Base-by-base conservation (phyloP, 2,329 filamentous ascomycete species). In the Xylaria sp. region DNA sequence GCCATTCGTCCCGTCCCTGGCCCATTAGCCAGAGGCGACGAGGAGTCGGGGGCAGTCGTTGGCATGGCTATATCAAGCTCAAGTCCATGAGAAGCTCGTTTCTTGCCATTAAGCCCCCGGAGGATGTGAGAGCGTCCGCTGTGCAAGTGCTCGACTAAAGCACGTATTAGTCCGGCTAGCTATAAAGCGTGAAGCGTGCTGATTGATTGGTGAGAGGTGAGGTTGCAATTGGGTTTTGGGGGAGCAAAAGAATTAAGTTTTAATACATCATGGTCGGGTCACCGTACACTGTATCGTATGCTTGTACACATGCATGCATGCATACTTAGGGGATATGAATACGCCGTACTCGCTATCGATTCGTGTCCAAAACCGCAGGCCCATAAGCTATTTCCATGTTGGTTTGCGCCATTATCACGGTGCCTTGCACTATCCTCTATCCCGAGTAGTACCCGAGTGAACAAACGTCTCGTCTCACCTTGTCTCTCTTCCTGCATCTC, bases 41-140 rank as follows among this genome's bases (percentile, higher is more conserved):
- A 15, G 21, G 40, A 21, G 54, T 41, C 54, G 41, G 41, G 35
- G 21, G 41, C 17, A n/a, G n/a, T 54, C 15, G n/a, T 54, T 11
- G 59, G 43, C 59, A 58, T 62, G 41, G 13, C 31, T 35, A 25
- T n/a, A 21, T 35, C 17, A 19, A 31, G 40, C 13, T 3, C n/a
- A 15, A 13, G 23, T 35, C 19, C 31, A 47, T 57, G 57, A 23
- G 17, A 35, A 49, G 29, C 49, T 35, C 25, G 21, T 21, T 48
- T 35, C 15, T 46, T 11, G 33, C 27, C 46, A 33, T 47, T 23
- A 11, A 15, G 25, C 38, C n/a, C n/a, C n/a, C n/a, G n/a, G n/a
- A n/a, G n/a, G n/a, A n/a, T n/a, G n/a, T n/a, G n/a, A n/a, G n/a
- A n/a, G n/a, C n/a, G n/a, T n/a, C n/a, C n/a, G n/a, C n/a, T n/a